phyloP scores from a whole-genome alignment of 495 filamentous ascomycete species.

The Aspergillus egyptiacus region DNA sequence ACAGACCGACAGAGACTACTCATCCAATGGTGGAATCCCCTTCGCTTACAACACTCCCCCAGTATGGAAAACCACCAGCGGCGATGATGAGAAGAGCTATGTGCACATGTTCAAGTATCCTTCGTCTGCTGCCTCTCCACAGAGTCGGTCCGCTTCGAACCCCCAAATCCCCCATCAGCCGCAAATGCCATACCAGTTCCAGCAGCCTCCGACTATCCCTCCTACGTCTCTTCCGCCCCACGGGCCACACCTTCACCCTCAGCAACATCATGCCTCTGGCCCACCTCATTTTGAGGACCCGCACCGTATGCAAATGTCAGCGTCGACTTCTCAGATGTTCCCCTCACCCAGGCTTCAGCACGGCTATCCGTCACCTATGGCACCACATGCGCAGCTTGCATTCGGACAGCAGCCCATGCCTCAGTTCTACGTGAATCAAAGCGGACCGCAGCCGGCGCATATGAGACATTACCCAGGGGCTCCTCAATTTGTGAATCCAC shows the following conservation, averaged over 20 bases:
- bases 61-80: conserved; percentile 61
- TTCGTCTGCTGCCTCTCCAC: conserved; percentile 55
- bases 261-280: conserved; percentile 56
- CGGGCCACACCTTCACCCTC: conserved; percentile 59
- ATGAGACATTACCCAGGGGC: conserved; percentile 44
- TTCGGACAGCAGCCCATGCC: conserved; percentile 72
- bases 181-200: conserved; percentile 64
- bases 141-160: conserved; percentile 54
- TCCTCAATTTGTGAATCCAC: conserved; percentile 59
- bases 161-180: conserved; percentile 68
- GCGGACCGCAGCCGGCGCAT: conserved; percentile 44
- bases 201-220: conserved; percentile 41
- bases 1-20: conserved; percentile 41
- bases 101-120: conserved; percentile 68
- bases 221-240: conserved; percentile 52
- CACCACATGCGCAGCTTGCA: conserved; percentile 58
- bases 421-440: conserved; percentile 62
- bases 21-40: conserved; percentile 67
- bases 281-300: conserved; percentile 66
- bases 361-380: conserved; percentile 67
- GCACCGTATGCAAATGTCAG: conserved; percentile 80
- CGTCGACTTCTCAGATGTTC: conserved; percentile 67
- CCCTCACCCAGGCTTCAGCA: conserved; percentile 73
- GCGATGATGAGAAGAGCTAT: conserved; percentile 64
- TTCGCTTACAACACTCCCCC: conserved; percentile 72